These are phyloP conservation scores for Thamnidium elegans DNA, from an alignment of 192 early-diverging fungal genomes.

Conservation along the genomic window DNA sequence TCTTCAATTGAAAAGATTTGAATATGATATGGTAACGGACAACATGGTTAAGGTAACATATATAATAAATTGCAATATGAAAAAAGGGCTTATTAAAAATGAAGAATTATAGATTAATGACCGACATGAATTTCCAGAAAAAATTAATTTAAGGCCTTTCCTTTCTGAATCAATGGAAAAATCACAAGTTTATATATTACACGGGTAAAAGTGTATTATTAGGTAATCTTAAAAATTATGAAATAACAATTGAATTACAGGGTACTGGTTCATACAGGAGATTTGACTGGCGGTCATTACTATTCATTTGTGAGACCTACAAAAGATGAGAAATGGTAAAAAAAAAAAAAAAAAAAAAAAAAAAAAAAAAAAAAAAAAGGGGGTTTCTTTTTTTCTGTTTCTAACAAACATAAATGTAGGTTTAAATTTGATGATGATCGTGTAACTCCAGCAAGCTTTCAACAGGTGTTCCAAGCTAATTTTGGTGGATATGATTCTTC, in stretches of 20 bases:
- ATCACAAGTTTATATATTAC: conserved; percentile 68
- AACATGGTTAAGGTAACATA: conserved; percentile 59
- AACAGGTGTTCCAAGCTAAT: conserved; percentile 93
- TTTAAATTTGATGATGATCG: conserved; percentile 95
- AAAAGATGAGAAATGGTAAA: conserved; percentile 74
- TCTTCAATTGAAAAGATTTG: conserved; percentile 95
- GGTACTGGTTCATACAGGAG: conserved; percentile 94
- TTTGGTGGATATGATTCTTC: conserved; percentile 75
- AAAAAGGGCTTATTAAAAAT: not conserved
- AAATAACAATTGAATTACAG: conserved; percentile 18
- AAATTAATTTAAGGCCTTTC: conserved; percentile 82
- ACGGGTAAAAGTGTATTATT: conserved; percentile 39
- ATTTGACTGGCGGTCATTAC: conserved; percentile 92
- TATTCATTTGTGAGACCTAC: conserved; percentile 84
- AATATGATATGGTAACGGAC: conserved; percentile 93
- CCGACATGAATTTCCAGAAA: conserved; percentile 87
- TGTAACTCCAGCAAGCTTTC: conserved; percentile 72
- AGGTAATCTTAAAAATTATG: not conserved
- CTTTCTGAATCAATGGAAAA: conserved; percentile 63
- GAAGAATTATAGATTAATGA: conserved; percentile 75
- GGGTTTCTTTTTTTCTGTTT: not conserved
- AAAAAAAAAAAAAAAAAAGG: no score
- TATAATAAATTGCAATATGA: not conserved
- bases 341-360: no score
- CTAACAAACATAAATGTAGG: not conserved